Conservation (phyloP, 73 alveolate genomes). For the Paramecium bursaria region DNA sequence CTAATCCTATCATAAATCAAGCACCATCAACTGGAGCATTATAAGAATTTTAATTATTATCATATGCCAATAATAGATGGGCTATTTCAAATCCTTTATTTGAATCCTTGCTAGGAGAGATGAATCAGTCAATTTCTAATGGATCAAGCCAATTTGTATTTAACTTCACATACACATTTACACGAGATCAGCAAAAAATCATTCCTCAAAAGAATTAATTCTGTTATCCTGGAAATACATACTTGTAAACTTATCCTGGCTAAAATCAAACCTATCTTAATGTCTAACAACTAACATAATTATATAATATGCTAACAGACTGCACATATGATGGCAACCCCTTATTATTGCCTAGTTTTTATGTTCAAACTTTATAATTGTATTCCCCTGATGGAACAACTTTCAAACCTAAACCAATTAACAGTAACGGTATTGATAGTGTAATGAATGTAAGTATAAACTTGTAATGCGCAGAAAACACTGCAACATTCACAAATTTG, state of each 20-base stretch:
- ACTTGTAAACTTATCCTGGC: not conserved
- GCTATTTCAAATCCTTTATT: constrained; percentile 28
- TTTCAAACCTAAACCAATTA: constrained; percentile 37
- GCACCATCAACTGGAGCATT: constrained; percentile 51
- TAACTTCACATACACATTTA: constrained; percentile 12
- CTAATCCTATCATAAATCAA: constrained; percentile 4
- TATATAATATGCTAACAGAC: not conserved
- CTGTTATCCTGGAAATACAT: constrained; percentile 19
- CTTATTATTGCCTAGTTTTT: not conserved
- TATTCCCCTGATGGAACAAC: constrained; percentile 41
- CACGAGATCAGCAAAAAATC: constrained; percentile 21
- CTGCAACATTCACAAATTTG: not conserved
- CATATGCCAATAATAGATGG: constrained; percentile 29
- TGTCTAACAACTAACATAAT: too few species aligned
- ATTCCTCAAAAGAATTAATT: constrained; percentile 39
- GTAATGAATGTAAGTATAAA: not conserved
- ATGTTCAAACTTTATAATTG: constrained; percentile 9
- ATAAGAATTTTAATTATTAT: constrained; percentile 33
- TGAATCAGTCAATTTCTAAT: not conserved
- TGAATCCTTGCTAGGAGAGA: not conserved
- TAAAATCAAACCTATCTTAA: not conserved
- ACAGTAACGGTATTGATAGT: not conserved
- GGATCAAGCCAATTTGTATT: not conserved
- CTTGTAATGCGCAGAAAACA: not conserved
- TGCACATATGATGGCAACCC: not conserved